Conservation (phyloP, 1,284 basidiomycete species). For the Meripilus lineatus region DNA sequence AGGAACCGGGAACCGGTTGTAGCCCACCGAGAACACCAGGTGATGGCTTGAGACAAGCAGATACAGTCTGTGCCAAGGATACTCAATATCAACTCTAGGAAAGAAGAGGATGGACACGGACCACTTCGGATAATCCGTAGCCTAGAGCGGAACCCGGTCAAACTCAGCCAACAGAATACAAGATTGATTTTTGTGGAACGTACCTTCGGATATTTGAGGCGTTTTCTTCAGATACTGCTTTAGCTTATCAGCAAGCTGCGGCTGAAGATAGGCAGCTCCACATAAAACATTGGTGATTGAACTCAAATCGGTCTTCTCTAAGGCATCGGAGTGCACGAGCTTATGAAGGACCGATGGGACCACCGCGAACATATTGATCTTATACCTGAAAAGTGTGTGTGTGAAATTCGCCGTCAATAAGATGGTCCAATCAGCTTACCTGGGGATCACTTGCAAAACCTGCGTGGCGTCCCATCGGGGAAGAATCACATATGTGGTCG, state of each 20-base stretch:
- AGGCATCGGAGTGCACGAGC: conserved; percentile 50
- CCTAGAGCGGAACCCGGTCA: conserved; percentile 32
- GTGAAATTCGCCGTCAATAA: not conserved
- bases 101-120: conserved; percentile 28
- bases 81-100: conserved; percentile 2
- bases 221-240: conserved; percentile 27
- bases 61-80: conserved; percentile 45
- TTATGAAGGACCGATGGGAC: conserved; percentile 66
- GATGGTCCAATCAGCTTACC: not conserved
- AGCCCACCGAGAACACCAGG: conserved; percentile 42
- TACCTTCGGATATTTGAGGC: conserved; percentile 43
- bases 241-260: conserved; percentile 43
- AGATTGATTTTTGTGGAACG: conserved; percentile 4
- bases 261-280: conserved; percentile 64
- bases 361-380: conserved; percentile 41
- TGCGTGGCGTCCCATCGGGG: conserved; percentile 8
- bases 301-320: conserved; percentile 50
- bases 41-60: conserved; percentile 38
- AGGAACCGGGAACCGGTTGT: conserved; percentile 35
- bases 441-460: conserved; percentile 3
- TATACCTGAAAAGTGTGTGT: conserved; percentile 35
- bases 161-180: not conserved
- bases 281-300: conserved; percentile 40
- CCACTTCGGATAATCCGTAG: conserved; percentile 72
- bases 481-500: conserved; percentile 7